These are phyloP conservation scores for Wallacemonas sp. DNA, from an alignment of 208 protist genomes.

Conservation along the genomic window DNA sequence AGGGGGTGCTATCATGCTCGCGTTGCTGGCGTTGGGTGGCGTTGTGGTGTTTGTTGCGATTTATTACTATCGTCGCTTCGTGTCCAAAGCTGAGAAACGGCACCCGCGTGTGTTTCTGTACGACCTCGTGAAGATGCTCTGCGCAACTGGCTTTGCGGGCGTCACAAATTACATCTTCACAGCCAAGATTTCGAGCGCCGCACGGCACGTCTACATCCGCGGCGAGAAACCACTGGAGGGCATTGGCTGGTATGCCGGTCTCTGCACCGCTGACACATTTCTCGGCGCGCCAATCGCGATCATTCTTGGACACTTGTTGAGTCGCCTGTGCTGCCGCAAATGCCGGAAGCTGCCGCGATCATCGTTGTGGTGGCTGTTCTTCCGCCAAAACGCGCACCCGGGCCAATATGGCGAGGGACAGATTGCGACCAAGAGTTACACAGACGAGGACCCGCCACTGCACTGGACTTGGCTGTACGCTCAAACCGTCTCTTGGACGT, in stretches of 20 bases:
- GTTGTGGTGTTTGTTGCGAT: conserved; percentile 26
- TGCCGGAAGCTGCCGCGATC: not conserved
- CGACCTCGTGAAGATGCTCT: conserved; percentile 45
- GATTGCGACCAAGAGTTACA: conserved; percentile 23
- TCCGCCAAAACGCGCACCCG: conserved; percentile 34
- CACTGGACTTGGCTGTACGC: conserved; percentile 43
- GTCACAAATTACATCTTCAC: conserved; percentile 43
- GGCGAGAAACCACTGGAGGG: conserved; percentile 38
- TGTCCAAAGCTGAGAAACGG: conserved; percentile 27
- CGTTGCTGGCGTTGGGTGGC: conserved; percentile 24
- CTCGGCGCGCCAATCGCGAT: conserved; percentile 37
- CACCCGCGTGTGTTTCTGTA: conserved; percentile 36
- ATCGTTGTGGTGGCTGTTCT: conserved; percentile 20
- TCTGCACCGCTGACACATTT: conserved; percentile 37
- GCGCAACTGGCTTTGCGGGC: conserved; percentile 22
- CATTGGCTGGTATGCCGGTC: conserved; percentile 50
- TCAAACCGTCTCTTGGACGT: conserved; percentile 45
- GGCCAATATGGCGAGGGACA: conserved; percentile 41
- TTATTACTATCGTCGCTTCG: conserved; percentile 23
- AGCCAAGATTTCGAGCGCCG: conserved; percentile 30
- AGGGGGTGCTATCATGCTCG: conserved; percentile 33
- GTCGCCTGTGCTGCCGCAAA: conserved; percentile 14
- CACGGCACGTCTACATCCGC: conserved; percentile 23
- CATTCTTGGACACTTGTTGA: conserved; percentile 29
- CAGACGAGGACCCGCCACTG: conserved; percentile 17